Percentiles rank a stretch among this genome's conserved stretches.
These are phyloP conservation scores for Solanum virginianum DNA, from an alignment of 257 asterid genomes.

Conservation along the genomic window DNA sequence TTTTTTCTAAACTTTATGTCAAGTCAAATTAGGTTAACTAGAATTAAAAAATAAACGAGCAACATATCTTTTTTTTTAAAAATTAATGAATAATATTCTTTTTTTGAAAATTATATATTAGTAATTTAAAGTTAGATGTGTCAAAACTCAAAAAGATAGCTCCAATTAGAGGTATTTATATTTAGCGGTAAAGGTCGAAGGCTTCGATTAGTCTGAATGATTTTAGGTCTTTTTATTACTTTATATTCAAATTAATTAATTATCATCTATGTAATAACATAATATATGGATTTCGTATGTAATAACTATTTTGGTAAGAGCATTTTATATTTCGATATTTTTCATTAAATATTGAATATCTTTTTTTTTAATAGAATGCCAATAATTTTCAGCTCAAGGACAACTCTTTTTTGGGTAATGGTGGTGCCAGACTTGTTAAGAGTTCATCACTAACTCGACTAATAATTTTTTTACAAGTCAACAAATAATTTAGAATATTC, in stretches of 20 bases:
- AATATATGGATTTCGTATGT: neutral
- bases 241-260: neutral
- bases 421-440: neutral
- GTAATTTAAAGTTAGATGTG: neutral
- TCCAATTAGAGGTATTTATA: neutral
- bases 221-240: neutral
- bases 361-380: neutral
- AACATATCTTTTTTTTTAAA: neutral
- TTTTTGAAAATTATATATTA: neutral
- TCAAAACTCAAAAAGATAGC: neutral
- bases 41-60: neutral
- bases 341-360: neutral
- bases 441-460: neutral
- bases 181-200: neutral
- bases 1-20: no score
- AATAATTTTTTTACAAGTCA: neutral
- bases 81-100: neutral
- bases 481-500: neutral
- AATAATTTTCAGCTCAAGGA: neutral
- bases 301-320: neutral
- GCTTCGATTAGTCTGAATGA: neutral
- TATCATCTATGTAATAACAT: neutral
- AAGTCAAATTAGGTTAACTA: neutral
- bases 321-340: neutral
- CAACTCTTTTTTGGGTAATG: neutral